Percentiles rank a stretch among this genome's conserved stretches.
Evolutionary conservation across 2,329 filamentous ascomycete species (phyloP).

Genomic region (Capronia epimyces): DNA sequence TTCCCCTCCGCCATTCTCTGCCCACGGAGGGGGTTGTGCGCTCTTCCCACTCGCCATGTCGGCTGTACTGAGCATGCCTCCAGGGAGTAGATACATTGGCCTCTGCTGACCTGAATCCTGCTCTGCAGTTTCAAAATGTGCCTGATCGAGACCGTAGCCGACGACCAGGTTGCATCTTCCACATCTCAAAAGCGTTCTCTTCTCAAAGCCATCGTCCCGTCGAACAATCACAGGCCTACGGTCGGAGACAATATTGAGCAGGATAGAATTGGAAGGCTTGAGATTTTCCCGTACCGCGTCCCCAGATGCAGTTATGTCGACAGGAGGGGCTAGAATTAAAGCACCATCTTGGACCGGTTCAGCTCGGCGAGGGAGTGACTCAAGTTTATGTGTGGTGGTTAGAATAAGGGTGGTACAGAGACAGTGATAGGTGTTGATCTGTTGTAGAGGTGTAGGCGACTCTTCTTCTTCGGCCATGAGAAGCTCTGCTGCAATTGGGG

Average conservation of each 20-base stretch:
- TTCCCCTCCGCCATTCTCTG: slow-evolving; percentile 31
- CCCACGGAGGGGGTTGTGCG: slow-evolving; percentile 20
- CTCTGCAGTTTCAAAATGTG: slow-evolving; percentile 38
- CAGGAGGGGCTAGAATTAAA: slow-evolving; percentile 52
- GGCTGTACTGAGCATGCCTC: slow-evolving; percentile 53
- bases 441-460: not conserved
- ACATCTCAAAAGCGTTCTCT: slow-evolving; percentile 56
- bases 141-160: slow-evolving; percentile 57
- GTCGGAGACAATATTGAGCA: slow-evolving; percentile 49
- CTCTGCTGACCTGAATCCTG: slow-evolving; percentile 4
- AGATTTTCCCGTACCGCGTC: slow-evolving; percentile 26
- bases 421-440: slow-evolving; percentile 50
- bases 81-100: slow-evolving; percentile 55
- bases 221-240: slow-evolving; percentile 48
- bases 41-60: slow-evolving; percentile 47
- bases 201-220: slow-evolving; percentile 62
- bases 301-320: slow-evolving; percentile 25
- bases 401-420: slow-evolving; percentile 61
- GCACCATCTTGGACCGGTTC: slow-evolving; percentile 49
- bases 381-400: slow-evolving; percentile 52
- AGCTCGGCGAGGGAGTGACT: slow-evolving; percentile 49
- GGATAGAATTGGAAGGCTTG: slow-evolving; percentile 29
- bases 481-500: not conserved
- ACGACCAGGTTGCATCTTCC: slow-evolving; percentile 56
- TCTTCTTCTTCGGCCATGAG: slow-evolving; percentile 8